These are phyloP conservation scores for Amanita pallidorosea DNA, from an alignment of 768 basidiomycete species.

Conservation along the genomic window DNA sequence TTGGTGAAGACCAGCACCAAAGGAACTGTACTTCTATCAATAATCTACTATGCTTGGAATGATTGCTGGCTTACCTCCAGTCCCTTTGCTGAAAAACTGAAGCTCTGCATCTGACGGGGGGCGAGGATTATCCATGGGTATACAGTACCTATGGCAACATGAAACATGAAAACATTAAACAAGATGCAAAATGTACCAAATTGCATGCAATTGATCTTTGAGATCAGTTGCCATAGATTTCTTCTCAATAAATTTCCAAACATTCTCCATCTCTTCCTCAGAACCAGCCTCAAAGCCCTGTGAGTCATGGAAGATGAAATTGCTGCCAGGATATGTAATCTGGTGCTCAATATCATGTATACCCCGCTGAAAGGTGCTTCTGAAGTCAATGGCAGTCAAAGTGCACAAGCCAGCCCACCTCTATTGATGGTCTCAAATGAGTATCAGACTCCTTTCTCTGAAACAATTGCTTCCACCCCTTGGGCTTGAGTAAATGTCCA, in stretches of 20 bases:
- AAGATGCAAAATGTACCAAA: not conserved
- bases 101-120: not conserved
- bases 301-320: constrained; percentile 25
- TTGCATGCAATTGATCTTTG: not conserved
- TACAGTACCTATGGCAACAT: not conserved
- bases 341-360: constrained; percentile 18
- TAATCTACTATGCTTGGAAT: not conserved
- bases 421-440: not conserved
- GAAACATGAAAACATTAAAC: not conserved
- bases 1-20: constrained; percentile 28
- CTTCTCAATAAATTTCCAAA: too few relatives aligned
- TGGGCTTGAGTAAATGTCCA: not conserved
- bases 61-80: not conserved
- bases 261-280: not conserved
- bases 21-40: constrained; percentile 18
- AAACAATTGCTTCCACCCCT: not conserved
- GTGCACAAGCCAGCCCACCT: not conserved
- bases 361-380: constrained; percentile 17
- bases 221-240: too few relatives aligned
- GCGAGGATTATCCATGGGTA: not conserved
- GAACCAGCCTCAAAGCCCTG: constrained; percentile 28
- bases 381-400: not conserved
- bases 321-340: too few relatives aligned
- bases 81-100: not conserved
- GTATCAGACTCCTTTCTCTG: not conserved